Evolutionary conservation across 306 rosid genomes (phyloP), one percentile per base, ranked within the genome.

Genomic region (Lotus japonicus): DNA sequence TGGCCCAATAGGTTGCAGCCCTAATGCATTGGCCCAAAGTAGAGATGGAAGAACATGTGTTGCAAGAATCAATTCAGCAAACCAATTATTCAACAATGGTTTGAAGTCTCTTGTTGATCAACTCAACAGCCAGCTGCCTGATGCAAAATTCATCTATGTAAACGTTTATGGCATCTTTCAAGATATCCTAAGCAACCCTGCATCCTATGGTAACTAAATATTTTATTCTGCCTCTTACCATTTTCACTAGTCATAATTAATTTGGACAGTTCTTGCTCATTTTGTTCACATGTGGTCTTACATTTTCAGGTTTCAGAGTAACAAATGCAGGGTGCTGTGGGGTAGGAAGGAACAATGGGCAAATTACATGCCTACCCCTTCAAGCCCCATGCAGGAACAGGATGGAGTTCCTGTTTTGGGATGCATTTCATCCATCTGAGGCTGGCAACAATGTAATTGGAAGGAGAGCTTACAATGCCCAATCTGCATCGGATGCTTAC

Each of bases 1-100:
- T n/a, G 99, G 99, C 14, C 91, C 85, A 61, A 84, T 94, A 64
- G 99, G 97, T 10, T 94, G 99, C 71, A 90, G 90, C 60, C 97
- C 99, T 2, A 88, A 57, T 60, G 90, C 70, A 60, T 58, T 94
- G 87, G 95, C 99, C 8, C 92, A 88, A 52, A 85, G 84, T 19
- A 90, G 75, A 44, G 95, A 94, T 73, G 97, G 99, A 8, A 72
- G 18, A 56, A 79, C 97, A 17, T 94, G 99, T 63, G 97, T 94
- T 1, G 69, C 53, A 21, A 88, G 68, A 64, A 86, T 94, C 56
- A 94, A 90, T 73, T 71, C 92, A 3, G 99, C 96, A 63, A 90
- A 85, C 73, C 95, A 86, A 70, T 77, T 90, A 15, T 90, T 94
- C 79, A 94, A 94, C 72, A 62, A 59, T 23, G 85, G 72, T 67